A percentile compares a stretch with the other conserved stretches of the same genome.
Evolutionary conservation across 768 basidiomycete genomes (phyloP).

Genomic region (Gelatoporia subvermispora): DNA sequence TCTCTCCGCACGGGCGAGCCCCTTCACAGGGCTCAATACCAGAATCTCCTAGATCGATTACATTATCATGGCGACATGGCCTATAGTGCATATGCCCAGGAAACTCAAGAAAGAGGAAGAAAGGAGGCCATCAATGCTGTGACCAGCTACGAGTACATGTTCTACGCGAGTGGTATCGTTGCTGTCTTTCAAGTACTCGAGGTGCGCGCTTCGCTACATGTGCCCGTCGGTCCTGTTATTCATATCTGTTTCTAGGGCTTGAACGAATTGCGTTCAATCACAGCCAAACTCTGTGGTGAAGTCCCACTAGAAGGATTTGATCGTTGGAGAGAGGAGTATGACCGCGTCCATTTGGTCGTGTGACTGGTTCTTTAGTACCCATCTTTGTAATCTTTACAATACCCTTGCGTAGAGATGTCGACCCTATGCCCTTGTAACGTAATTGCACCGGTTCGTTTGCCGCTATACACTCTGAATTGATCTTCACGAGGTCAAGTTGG

Average conservation of each 20-base stretch:
- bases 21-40: constrained; percentile 37
- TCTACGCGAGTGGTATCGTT: constrained; percentile 35
- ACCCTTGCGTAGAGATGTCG: no score
- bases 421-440: no score
- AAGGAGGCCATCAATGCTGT: constrained; percentile 12
- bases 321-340: constrained; percentile 35
- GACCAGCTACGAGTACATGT: constrained; percentile 30
- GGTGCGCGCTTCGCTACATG: constrained; percentile 13
- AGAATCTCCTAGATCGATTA: constrained; percentile 38
- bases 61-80: constrained; percentile 35
- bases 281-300: constrained; percentile 36
- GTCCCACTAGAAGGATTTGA: constrained; percentile 34
- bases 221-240: background rate
- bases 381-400: background rate
- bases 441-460: no score
- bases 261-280: constrained; percentile 33
- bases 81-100: constrained; percentile 1
- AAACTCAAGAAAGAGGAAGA: background rate
- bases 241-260: constrained; percentile 20
- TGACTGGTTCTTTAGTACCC: no score
- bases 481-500: no score
- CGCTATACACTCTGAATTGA: no score
- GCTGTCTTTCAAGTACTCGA: constrained; percentile 33
- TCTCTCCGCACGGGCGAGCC: constrained; percentile 42
- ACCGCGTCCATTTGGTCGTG: constrained; percentile 10